Conservation (phyloP, 495 filamentous ascomycete species). For the Aspergillus wentii region DNA sequence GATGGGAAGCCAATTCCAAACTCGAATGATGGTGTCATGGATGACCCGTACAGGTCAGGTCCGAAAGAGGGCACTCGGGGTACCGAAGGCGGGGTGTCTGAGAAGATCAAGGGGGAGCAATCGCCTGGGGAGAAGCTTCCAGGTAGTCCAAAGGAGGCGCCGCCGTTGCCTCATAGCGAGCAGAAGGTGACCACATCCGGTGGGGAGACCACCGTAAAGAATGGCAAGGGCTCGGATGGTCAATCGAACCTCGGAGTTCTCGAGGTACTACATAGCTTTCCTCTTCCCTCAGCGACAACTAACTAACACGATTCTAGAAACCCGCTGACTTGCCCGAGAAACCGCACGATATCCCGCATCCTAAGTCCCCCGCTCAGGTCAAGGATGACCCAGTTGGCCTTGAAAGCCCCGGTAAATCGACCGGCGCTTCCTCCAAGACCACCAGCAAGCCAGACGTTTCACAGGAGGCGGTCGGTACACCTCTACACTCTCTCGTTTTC, state of each 20-base stretch:
- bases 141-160: constrained; percentile 77
- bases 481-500: constrained; percentile 86
- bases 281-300: neutral
- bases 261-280: constrained; percentile 49
- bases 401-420: constrained; percentile 42
- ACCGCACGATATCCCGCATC: constrained; percentile 71
- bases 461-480: constrained; percentile 65
- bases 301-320: constrained; percentile 51
- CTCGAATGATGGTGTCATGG: constrained; percentile 86
- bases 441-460: constrained; percentile 27
- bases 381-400: constrained; percentile 64
- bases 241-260: constrained; percentile 50
- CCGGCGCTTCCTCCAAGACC: constrained; percentile 23
- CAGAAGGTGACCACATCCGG: constrained; percentile 51
- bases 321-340: constrained; percentile 75
- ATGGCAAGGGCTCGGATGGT: constrained; percentile 25
- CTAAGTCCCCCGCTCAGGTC: constrained; percentile 60
- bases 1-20: constrained; percentile 70
- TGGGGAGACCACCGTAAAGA: constrained; percentile 34
- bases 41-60: constrained; percentile 65
- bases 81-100: constrained; percentile 79
- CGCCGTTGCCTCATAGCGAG: constrained; percentile 74
- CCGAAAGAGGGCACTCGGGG: constrained; percentile 84
- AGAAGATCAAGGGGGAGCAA: constrained; percentile 70
- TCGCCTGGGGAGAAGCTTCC: constrained; percentile 69